Conservation (phyloP, 129 eudicot species). For the Saposhnikovia divaricata region DNA sequence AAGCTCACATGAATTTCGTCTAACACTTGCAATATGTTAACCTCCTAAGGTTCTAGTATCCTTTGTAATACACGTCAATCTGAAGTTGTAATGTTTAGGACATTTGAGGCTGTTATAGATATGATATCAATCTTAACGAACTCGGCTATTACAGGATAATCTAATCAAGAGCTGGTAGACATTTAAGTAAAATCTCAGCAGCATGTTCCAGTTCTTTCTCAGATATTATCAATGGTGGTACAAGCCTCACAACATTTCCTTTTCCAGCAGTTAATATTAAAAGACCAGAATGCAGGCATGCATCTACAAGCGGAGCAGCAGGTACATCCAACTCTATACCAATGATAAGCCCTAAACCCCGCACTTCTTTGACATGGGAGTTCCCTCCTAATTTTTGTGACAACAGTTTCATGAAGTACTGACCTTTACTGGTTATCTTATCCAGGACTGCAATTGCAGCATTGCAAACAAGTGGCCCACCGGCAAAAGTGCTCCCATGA, state of each 20-base stretch:
- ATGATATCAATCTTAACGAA: background rate
- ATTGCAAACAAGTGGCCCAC: conserved; percentile 73
- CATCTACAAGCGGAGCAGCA: conserved; percentile 46
- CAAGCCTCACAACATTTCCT: conserved; percentile 73
- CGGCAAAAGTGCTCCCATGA: conserved; percentile 96
- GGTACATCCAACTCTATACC: conserved; percentile 79
- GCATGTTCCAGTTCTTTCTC: conserved; percentile 53
- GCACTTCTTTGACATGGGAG: conserved; percentile 54
- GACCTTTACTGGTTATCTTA: conserved; percentile 63
- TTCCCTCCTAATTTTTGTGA: conserved; percentile 40
- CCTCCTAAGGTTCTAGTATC: background rate
- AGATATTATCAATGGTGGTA: conserved; percentile 69
- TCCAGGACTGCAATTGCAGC: conserved; percentile 73
- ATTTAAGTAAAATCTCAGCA: conserved; percentile 47
- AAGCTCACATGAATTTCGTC: background rate
- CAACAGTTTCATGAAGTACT: conserved; percentile 45
- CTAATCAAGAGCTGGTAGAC: conserved; percentile 62
- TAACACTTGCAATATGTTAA: background rate
- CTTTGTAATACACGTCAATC: background rate
- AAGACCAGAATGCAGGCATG: conserved; percentile 5
- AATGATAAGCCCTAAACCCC: conserved; percentile 69
- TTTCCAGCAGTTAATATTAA: conserved; percentile 72
- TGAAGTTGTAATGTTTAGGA: background rate
- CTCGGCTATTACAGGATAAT: background rate
- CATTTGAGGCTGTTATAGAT: background rate